Percentiles rank a stretch among this genome's conserved stretches.
phyloP scores from a whole-genome alignment of 2,329 filamentous ascomycete genomes.

The Alternaria burnsii region DNA sequence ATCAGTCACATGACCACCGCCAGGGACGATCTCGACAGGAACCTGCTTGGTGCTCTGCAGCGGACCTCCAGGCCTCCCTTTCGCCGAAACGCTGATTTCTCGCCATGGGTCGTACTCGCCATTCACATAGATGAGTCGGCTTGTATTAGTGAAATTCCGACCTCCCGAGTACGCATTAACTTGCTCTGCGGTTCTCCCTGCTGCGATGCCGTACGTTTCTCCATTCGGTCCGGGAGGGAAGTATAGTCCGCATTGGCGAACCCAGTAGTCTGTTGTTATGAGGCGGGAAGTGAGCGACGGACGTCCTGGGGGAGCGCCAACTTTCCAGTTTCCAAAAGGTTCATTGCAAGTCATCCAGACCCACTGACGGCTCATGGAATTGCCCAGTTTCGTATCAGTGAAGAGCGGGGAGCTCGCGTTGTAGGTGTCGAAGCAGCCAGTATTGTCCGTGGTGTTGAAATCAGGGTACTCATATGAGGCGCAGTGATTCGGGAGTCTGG shows the following conservation, averaged over 20 bases:
- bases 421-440: neutral
- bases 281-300: neutral
- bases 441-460: neutral
- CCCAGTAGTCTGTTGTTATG: neutral
- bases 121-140: neutral
- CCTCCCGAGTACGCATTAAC: neutral
- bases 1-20: neutral
- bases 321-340: neutral
- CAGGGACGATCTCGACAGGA: neutral
- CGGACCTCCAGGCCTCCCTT: neutral
- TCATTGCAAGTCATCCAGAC: neutral
- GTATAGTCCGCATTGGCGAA: neutral
- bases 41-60: neutral
- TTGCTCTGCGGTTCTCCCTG: neutral
- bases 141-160: neutral
- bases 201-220: neutral
- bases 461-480: neutral
- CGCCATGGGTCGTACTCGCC: neutral
- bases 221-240: constrained; percentile 2
- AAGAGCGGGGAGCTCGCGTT: neutral
- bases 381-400: neutral
- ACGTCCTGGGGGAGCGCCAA: neutral
- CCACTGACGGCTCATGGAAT: neutral
- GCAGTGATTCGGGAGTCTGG: neutral
- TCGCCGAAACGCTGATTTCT: neutral